Base-by-base conservation (phyloP, 495 filamentous ascomycete genomes). In the Xylaria nigripes region DNA sequence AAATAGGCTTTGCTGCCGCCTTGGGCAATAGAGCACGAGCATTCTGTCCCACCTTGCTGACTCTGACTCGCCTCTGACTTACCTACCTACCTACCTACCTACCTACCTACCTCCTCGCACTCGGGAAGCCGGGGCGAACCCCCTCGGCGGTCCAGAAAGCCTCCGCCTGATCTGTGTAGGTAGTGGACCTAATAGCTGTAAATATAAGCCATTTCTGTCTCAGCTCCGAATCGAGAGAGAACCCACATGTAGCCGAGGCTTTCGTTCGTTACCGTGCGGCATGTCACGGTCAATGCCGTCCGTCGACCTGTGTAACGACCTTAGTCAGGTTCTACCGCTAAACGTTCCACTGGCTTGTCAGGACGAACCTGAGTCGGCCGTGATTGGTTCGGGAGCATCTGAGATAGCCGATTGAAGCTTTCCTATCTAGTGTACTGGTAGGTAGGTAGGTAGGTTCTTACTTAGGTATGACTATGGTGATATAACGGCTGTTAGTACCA, bases 361-460 rank as follows among this genome's bases (percentile, higher is more conserved):
- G 27, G 25, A 41, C 21, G 2, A 40, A 32, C 2, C n/a, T n/a
- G 34, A 48, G 15, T 23, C 23, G 10, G 6, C 8, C 6, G 4
- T 54, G 36, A 54, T 54, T 54, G 51, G 51, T 23, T 48, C 51
- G 44, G 51, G 51, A 54, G 51, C 25, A 54, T 54, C 51, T 54
- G 21, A 54, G 51, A 54, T 48, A 48, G 34, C 51, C 51, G 44
- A 48, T 38, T 1, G 47, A 42, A 48, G 30, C 36, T 36, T 32
- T 25, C 22, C n/a, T 2, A 1, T 40, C 36, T 16, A 2, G 32
- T 40, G 36, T 12, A 29, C 27, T 29, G 27, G 4, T n/a, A n/a
- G n/a, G n/a, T n/a, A n/a, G n/a, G n/a, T n/a, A n/a, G n/a, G n/a
- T n/a, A n/a, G n/a, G n/a, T n/a, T n/a, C n/a, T n/a, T n/a, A n/a